These are phyloP conservation scores for Didymosphaeria variabile DNA, from an alignment of 2,329 filamentous ascomycete genomes.

Conservation along the genomic window DNA sequence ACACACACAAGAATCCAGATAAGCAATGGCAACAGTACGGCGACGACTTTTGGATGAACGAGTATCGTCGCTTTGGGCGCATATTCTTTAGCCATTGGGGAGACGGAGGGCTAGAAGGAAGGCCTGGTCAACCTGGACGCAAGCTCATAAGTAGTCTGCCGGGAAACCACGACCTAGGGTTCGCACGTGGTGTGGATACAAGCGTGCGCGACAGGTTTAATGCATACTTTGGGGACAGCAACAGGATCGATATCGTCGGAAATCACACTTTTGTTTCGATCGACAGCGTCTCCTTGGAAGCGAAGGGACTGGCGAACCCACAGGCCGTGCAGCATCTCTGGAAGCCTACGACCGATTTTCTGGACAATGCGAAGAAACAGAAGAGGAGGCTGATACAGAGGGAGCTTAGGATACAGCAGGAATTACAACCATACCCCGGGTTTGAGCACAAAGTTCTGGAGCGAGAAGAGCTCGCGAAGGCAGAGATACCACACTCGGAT, in stretches of 20 bases:
- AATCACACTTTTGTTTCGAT: constrained; percentile 96
- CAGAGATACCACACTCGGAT: constrained; percentile 45
- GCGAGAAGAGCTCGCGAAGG: constrained; percentile 52
- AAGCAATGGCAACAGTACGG: constrained; percentile 79
- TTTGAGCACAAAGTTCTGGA: constrained; percentile 70
- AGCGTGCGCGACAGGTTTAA: constrained; percentile 84
- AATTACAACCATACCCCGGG: constrained; percentile 63
- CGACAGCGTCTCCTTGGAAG: constrained; percentile 87
- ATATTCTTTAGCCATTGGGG: constrained; percentile 82
- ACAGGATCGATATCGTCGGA: constrained; percentile 87
- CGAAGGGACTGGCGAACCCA: constrained; percentile 64
- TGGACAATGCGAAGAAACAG: constrained; percentile 69
- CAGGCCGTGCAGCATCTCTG: constrained; percentile 71
- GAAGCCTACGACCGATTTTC: constrained; percentile 77
- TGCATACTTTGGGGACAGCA: constrained; percentile 89
- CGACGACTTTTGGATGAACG: constrained; percentile 82
- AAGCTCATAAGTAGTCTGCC: constrained; percentile 87
- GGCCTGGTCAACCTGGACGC: constrained; percentile 70
- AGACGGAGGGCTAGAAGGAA: constrained; percentile 63
- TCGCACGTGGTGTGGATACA: constrained; percentile 83
- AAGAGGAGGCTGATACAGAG: constrained; percentile 75
- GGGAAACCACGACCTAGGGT: constrained; percentile 94
- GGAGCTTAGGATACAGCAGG: constrained; percentile 72
- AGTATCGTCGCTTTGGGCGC: constrained; percentile 84
- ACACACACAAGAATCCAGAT: constrained; percentile 61